Conservation (phyloP, 257 asterid species). For the Schizonepeta tenuifolia region DNA sequence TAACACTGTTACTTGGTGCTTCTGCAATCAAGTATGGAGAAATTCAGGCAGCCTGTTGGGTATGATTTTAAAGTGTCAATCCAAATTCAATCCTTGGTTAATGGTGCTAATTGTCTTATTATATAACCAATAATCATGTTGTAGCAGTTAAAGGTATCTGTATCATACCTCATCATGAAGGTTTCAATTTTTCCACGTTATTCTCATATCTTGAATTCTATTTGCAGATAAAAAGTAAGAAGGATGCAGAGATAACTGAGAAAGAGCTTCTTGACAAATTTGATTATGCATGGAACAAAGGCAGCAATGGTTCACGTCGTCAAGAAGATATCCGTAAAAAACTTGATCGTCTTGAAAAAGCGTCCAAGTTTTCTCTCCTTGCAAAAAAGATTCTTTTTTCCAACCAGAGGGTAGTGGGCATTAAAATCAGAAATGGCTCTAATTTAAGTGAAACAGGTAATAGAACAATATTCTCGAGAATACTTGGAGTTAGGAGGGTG, state of each 20-base stretch:
- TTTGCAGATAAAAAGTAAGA: conserved; percentile 65
- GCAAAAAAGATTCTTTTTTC: conserved; percentile 47
- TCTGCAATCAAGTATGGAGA: conserved; percentile 1
- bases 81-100: not conserved
- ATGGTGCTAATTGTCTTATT: not conserved
- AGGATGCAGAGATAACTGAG: conserved; percentile 83
- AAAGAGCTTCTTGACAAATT: conserved; percentile 71
- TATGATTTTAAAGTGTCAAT: not conserved
- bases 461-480: conserved; percentile 39
- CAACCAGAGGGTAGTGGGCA: conserved; percentile 61
- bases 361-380: conserved; percentile 46
- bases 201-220: conserved; percentile 30
- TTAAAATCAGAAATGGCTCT: conserved; percentile 54
- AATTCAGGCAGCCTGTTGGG: not conserved
- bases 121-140: conserved; percentile 12
- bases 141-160: not conserved
- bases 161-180: not conserved
- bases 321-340: conserved; percentile 55
- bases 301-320: conserved; percentile 77
- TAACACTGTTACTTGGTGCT: not conserved
- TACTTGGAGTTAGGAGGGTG: conserved; percentile 62
- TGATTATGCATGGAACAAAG: conserved; percentile 96
- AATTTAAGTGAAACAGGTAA: conserved; percentile 30
- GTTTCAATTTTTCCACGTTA: conserved; percentile 1
- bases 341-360: conserved; percentile 45